Evolutionary conservation across 441 rosid species (phyloP), one percentile per base, ranked within the genome.

Genomic region (Dalechampia spathulata): DNA sequence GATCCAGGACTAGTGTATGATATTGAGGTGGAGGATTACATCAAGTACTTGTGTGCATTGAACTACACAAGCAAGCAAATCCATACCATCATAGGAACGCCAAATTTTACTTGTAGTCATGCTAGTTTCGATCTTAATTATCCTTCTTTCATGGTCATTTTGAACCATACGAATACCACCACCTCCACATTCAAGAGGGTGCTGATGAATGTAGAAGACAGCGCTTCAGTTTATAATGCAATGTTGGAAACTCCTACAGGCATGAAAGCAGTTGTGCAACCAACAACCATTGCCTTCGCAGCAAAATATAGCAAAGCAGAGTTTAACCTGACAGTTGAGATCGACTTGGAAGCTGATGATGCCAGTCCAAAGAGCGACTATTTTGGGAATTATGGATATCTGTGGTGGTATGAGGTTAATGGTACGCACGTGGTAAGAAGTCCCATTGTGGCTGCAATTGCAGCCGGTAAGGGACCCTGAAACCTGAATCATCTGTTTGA

Each of bases 1-100:
- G 85, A 77, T 42, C 68, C 52, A 0, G 78, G 81, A 48, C 76
- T 76, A 7, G 76, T 75, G n/a, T 79, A 73, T 20, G 79, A 81
- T 34, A 25, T 73, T 68, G 67, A 59, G 43, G 55, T 60, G 0
- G 66, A 62, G 30, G 78, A 77, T 61, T 77, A 75, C 48, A 21
- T 75, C 19, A 53, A 65, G 16, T 73, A 71, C 57, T 66, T 73
- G n/a, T 71, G 88, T 17, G 79, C 71, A 27, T 28, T 79, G 71
- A 77, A 69, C 73, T 75, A 75, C 36, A 67, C 76, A 5, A 58
- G 34, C 36, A 46, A 20, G 7, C 83, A 78, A 60, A 74, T 78
- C 11, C 56, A 46, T 44, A 39, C 61, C 42, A 61, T 74, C 17
- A 66, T 65, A 1, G 59, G 78, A 50, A 55, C 64, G 6, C 55